Evolutionary conservation across 2,329 filamentous ascomycete species (phyloP), one percentile per base, ranked within the genome.

Genomic region (Arthroderma uncinatum): DNA sequence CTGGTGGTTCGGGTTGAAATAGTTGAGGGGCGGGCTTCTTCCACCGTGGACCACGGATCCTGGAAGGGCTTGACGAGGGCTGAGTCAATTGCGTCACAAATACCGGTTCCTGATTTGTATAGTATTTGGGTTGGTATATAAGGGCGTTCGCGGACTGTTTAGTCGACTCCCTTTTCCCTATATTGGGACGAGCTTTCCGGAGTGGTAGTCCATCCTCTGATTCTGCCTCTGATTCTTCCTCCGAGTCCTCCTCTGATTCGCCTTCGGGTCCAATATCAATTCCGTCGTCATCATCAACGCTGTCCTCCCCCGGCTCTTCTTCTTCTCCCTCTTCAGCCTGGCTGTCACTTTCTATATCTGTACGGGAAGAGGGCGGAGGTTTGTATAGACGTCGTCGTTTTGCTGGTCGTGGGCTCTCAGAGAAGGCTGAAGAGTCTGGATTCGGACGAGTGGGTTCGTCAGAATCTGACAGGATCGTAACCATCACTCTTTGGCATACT

Each of bases 41-140:
- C 73, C 77, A 80, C 57, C 77, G 73, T 9, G 78, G 74, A 0
- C 77, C 76, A 61, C 78, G 73, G 56, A 79, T 76, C 59, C 73
- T 68, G 54, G 77, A 78, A 2, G 78, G 78, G 59, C 76, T 78
- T 1, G 77, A 79, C 55, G 68, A 67, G 39, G 74, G 72, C 55
- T 75, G 74, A 3, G 75, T 76, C 47, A 76, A 67, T 60, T 78
- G 75, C 0, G 74, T 77, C 16, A 77, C 74, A 57, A 76, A 78
- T 2, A 72, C 72, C 54, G 76, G 71, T 34, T 73, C 69, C 55
- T 71, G 72, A 3, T 67, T 57, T n/a, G 67, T 70, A 12, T 61
- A 67, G 52, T 68, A 67, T 57, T 72, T 74, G 4, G 74, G 70
- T 3, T 74, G 66, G 61, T 74, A 73, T 47, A 72, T 71, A 52